phyloP scores from a whole-genome alignment of 306 rosid genomes.

The Castanea crenata region DNA sequence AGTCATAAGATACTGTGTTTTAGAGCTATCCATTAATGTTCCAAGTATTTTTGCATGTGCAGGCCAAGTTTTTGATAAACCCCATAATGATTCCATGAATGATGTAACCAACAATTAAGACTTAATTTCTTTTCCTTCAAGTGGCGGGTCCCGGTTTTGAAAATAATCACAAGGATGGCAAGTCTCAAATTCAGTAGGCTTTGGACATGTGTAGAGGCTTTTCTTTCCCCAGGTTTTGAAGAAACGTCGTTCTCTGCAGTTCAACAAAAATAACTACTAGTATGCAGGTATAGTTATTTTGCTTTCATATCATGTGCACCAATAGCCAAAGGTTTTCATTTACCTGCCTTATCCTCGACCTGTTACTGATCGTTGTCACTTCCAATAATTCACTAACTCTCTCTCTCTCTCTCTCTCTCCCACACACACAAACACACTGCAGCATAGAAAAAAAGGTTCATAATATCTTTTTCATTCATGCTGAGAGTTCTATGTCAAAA shows the following conservation, averaged over 20 bases:
- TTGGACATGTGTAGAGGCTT: background rate
- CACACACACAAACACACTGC: background rate
- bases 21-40: too few species aligned
- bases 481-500: background rate
- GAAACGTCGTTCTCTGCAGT: background rate
- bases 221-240: background rate
- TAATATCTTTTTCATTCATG: background rate
- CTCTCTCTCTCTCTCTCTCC: background rate
- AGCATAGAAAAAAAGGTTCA: background rate
- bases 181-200: too few species aligned
- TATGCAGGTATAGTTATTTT: background rate
- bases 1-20: too few species aligned
- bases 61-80: slow-evolving; percentile 10
- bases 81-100: slow-evolving; percentile 1
- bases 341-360: background rate
- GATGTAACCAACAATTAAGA: background rate
- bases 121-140: background rate
- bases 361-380: background rate
- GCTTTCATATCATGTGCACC: background rate
- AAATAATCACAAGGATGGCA: background rate
- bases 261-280: background rate
- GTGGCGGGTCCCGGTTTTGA: slow-evolving; percentile 16
- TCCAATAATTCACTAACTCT: background rate
- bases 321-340: background rate
- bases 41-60: background rate